Evolutionary conservation across 345 rosid genomes (phyloP).

Genomic region (Citrus medica): DNA sequence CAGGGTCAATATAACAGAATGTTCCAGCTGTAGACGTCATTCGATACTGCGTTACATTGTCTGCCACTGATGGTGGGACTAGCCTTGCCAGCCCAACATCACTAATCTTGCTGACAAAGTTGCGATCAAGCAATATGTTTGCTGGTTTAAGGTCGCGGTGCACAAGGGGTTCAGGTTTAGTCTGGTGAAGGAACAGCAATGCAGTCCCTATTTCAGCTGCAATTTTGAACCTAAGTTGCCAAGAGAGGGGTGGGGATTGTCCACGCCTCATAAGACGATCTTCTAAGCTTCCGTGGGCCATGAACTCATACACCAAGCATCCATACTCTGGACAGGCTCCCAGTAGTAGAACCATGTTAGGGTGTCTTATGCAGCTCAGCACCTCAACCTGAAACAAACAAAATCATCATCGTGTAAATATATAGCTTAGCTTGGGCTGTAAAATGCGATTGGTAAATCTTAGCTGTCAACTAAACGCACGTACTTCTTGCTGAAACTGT

Average conservation of each 20-base stretch:
- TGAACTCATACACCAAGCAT: slow-evolving; percentile 85
- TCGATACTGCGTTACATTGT: slow-evolving; percentile 72
- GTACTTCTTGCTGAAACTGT: slow-evolving; percentile 96
- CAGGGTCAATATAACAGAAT: slow-evolving; percentile 90
- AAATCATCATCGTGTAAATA: neutral
- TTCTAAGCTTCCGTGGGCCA: slow-evolving; percentile 91
- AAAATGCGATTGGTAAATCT: neutral
- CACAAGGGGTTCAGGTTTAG: slow-evolving; percentile 88
- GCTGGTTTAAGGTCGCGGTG: slow-evolving; percentile 88
- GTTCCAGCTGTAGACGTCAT: slow-evolving; percentile 94
- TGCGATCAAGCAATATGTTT: slow-evolving; percentile 76
- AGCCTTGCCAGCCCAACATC: slow-evolving; percentile 90
- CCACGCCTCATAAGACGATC: slow-evolving; percentile 67
- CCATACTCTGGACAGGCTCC: slow-evolving; percentile 95
- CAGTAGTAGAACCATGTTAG: slow-evolving; percentile 85
- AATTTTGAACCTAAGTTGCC: slow-evolving; percentile 78
- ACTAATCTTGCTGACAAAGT: slow-evolving; percentile 86
- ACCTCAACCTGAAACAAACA: slow-evolving; percentile 62
- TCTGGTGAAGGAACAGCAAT: slow-evolving; percentile 77
- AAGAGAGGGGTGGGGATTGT: slow-evolving; percentile 59
- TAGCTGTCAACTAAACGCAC: neutral
- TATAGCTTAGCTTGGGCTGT: neutral
- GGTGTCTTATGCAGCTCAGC: slow-evolving; percentile 83
- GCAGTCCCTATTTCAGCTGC: slow-evolving; percentile 87
- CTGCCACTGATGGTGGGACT: slow-evolving; percentile 79